Conservation (phyloP, 2,329 filamentous ascomycete genomes). For the Tolypocladium endophyticum region DNA sequence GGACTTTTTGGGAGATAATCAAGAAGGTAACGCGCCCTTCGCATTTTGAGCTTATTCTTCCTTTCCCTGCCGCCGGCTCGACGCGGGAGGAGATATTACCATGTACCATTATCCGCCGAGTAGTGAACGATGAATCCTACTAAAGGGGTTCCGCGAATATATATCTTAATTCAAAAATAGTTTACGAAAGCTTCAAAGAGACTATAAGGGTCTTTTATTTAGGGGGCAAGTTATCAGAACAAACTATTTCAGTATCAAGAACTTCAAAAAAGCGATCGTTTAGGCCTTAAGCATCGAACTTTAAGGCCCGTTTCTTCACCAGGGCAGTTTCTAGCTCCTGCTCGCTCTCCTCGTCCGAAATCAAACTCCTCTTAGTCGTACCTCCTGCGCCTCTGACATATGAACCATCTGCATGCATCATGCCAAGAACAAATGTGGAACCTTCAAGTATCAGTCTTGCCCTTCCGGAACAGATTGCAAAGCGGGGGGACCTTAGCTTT, state of each 20-base stretch:
- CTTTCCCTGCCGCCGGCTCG: constrained; percentile 5
- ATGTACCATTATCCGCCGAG: constrained; percentile 6
- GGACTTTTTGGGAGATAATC: constrained; percentile 4
- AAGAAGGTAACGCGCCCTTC: constrained; percentile 8
- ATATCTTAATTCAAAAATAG: not conserved
- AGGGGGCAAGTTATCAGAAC: no score
- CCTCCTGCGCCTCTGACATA: no score
- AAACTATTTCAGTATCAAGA: not conserved
- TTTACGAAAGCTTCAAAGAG: not conserved
- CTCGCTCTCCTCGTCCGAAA: no score
- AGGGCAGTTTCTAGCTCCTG: no score
- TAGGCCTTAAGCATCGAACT: no score
- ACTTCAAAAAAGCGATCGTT: no score
- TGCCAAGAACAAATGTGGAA: not conserved
- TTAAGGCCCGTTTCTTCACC: no score
- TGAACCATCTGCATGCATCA: no score
- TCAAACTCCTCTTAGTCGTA: no score
- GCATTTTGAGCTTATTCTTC: constrained; percentile 7
- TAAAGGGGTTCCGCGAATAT: not conserved
- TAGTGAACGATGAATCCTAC: not conserved
- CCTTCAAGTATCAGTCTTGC: not conserved
- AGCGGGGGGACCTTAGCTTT: no score
- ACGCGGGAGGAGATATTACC: constrained; percentile 7
- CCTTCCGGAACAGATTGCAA: not conserved
- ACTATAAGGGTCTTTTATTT: no score